Percentiles rank a stretch among this genome's conserved stretches.
phyloP scores from a whole-genome alignment of 305 asterid genomes.

The Fraxinus albicans region DNA sequence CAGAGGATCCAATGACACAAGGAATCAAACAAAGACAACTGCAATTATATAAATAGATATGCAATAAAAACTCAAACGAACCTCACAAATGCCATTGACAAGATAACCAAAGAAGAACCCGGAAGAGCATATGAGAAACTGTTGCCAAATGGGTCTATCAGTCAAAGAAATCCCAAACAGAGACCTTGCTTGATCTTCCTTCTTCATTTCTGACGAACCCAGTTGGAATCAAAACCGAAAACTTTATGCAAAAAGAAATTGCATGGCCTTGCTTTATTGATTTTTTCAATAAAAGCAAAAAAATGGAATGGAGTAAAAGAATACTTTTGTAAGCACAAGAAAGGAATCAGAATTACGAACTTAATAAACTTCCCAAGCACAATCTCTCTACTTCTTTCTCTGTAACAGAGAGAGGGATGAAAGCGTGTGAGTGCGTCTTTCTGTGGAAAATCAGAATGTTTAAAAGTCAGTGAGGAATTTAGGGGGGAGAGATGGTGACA shows the following conservation, averaged over 20 bases:
- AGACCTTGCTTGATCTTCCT: conserved; percentile 73
- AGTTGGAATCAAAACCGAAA: conserved; percentile 6
- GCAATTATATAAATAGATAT: not conserved
- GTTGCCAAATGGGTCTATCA: conserved; percentile 77
- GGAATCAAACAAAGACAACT: not conserved
- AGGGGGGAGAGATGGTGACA: too few relatives aligned
- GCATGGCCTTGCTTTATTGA: conserved; percentile 26
- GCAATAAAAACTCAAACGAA: not conserved
- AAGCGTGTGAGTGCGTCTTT: too few relatives aligned
- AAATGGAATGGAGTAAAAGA: conserved; percentile 5
- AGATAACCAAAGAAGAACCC: conserved; percentile 90
- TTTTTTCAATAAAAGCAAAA: not conserved
- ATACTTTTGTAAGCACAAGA: conserved; percentile 31
- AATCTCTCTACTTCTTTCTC: not conserved
- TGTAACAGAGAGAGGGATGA: too few relatives aligned
- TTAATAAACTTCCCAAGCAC: not conserved
- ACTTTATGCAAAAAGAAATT: not conserved
- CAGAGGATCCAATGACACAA: not conserved
- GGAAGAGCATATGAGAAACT: conserved; percentile 72
- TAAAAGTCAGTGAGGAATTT: too few relatives aligned
- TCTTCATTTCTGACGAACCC: conserved; percentile 47
- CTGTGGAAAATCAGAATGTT: too few relatives aligned
- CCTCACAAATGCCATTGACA: conserved; percentile 87
- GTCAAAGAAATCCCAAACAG: conserved; percentile 73
- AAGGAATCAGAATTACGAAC: conserved; percentile 30